A percentile compares a stretch with the other conserved stretches of the same genome.
These are phyloP conservation scores for Glutinoglossum americanum DNA, from an alignment of 495 filamentous ascomycete species.

Conservation along the genomic window DNA sequence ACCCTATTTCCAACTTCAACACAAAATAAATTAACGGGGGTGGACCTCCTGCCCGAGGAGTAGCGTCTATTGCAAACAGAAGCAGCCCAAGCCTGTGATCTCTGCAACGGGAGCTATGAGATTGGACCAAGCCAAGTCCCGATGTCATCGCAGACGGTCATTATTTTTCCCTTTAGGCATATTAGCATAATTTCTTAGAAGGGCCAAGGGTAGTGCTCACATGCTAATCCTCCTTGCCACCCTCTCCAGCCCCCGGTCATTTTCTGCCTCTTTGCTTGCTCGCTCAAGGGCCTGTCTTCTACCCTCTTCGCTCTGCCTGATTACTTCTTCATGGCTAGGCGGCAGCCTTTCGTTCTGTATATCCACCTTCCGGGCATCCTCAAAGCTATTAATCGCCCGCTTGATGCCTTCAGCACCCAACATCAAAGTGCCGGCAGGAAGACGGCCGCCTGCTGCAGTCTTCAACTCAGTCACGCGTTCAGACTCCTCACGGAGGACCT, in stretches of 20 bases:
- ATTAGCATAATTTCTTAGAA: neutral
- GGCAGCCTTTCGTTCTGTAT: slow-evolving; percentile 88
- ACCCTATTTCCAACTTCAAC: neutral
- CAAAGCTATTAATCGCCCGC: slow-evolving; percentile 91
- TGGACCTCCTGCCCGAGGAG: neutral
- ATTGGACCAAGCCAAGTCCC: neutral
- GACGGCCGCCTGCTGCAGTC: slow-evolving; percentile 78
- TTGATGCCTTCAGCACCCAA: slow-evolving; percentile 96
- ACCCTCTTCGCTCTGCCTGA: slow-evolving; percentile 54
- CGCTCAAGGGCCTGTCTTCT: slow-evolving; percentile 63
- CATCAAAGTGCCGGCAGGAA: slow-evolving; percentile 93
- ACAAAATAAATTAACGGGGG: neutral
- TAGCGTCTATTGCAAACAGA: neutral
- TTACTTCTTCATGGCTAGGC: slow-evolving; percentile 79
- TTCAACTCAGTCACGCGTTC: slow-evolving; percentile 94
- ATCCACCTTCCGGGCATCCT: slow-evolving; percentile 96
- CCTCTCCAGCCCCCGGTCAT: slow-evolving; percentile 63
- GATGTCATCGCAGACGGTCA: neutral
- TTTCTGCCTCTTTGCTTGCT: slow-evolving; percentile 69
- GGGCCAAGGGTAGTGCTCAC: slow-evolving; percentile 32
- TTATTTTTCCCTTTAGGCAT: neutral
- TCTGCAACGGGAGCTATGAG: neutral
- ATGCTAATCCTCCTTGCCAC: slow-evolving; percentile 87
- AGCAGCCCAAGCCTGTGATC: neutral
- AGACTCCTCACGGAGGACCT: slow-evolving; percentile 91